Conservation (phyloP, 1,139 yeast species). For the Suhomyces taliae region DNA sequence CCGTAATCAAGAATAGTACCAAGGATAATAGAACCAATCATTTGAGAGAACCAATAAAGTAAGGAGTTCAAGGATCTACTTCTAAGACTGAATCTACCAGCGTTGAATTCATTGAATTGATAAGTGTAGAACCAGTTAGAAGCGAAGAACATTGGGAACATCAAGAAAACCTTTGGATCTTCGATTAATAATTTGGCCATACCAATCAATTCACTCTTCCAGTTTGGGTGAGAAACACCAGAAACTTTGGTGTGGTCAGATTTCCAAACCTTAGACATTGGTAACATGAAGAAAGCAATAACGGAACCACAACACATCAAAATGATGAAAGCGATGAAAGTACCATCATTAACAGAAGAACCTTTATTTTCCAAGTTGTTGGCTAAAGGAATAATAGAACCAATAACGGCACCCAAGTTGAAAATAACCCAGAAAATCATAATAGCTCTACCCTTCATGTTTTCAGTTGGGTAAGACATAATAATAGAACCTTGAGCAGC, state of each 20-base stretch:
- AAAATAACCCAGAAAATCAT: constrained; percentile 63
- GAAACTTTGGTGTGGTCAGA: constrained; percentile 53
- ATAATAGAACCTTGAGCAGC: constrained; percentile 61
- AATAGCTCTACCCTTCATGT: constrained; percentile 53
- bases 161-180: constrained; percentile 48
- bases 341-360: constrained; percentile 49
- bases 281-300: constrained; percentile 49
- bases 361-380: constrained; percentile 41
- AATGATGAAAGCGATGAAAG: constrained; percentile 57
- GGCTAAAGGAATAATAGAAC: constrained; percentile 56
- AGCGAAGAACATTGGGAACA: constrained; percentile 63
- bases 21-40: constrained; percentile 53
- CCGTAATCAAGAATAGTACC: constrained; percentile 51
- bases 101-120: constrained; percentile 60
- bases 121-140: constrained; percentile 69
- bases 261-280: constrained; percentile 51
- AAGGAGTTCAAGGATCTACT: constrained; percentile 61
- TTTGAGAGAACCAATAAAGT: constrained; percentile 61
- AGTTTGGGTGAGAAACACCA: constrained; percentile 45
- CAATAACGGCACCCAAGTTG: constrained; percentile 64
- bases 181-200: constrained; percentile 39
- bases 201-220: constrained; percentile 46
- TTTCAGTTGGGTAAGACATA: constrained; percentile 59
- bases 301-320: constrained; percentile 52
- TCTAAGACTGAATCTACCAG: constrained; percentile 55